These are phyloP conservation scores for Claviceps maximensis DNA, from an alignment of 2,329 filamentous ascomycete species.

Conservation along the genomic window DNA sequence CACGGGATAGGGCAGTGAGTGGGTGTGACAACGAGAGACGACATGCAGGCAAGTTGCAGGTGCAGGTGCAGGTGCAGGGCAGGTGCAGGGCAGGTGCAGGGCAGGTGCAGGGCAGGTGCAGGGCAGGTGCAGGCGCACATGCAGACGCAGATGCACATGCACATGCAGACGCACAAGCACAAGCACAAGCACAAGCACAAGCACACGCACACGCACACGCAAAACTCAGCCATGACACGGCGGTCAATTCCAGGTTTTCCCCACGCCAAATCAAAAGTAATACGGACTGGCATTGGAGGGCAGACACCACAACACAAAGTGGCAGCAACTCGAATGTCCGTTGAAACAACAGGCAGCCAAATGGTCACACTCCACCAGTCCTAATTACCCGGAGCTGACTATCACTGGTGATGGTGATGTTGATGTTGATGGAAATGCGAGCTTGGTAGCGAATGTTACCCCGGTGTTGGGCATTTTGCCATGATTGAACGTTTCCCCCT, in stretches of 20 bases:
- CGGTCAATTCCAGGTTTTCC: not conserved
- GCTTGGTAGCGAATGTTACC: not conserved
- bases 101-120: not conserved
- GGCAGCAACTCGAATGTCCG: not conserved
- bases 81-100: not conserved
- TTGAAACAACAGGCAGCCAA: not conserved
- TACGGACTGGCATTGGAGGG: no score
- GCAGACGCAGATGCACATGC: not conserved
- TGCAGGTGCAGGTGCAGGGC: not conserved
- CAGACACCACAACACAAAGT: not conserved
- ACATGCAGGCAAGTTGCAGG: not conserved
- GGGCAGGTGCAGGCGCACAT: not conserved
- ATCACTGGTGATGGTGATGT: not conserved
- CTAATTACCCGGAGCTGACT: not conserved
- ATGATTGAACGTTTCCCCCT: not conserved
- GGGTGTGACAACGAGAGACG: not conserved
- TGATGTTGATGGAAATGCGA: not conserved
- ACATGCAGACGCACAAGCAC: not conserved
- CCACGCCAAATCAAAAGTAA: no score
- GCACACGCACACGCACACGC: not conserved
- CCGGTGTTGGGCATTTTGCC: not conserved
- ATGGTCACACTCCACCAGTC: not conserved
- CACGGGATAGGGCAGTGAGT: slow-evolving; percentile 1
- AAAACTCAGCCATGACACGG: not conserved
- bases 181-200: not conserved